Evolutionary conservation across 2,329 filamentous ascomycete species (phyloP).

Genomic region (Trichothecium roseum): DNA sequence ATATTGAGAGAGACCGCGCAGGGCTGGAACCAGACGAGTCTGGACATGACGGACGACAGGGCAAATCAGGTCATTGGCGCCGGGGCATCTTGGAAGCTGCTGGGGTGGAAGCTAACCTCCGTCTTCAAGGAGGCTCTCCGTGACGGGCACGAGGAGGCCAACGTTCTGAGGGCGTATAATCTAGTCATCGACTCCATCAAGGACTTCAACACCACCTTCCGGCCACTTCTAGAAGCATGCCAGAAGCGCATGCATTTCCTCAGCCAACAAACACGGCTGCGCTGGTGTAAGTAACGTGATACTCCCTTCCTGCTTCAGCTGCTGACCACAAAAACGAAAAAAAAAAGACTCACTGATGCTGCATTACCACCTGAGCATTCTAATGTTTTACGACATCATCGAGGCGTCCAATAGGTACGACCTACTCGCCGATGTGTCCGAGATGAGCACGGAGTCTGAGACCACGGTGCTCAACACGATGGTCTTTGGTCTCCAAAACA

Average conservation of each 20-base stretch:
- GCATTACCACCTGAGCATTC: conserved; percentile 21
- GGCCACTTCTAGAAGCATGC: conserved; percentile 16
- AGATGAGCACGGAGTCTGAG: conserved; percentile 16
- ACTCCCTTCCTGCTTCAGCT: background rate
- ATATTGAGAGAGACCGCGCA: conserved; percentile 17
- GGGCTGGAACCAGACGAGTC: conserved; percentile 11
- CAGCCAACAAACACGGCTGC: conserved; percentile 17
- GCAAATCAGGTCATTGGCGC: conserved; percentile 19
- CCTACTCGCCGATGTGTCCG: conserved; percentile 12
- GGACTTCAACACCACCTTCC: conserved; percentile 16
- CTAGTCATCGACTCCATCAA: conserved; percentile 14
- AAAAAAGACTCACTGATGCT: conserved; percentile 19
- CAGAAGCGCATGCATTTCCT: conserved; percentile 20
- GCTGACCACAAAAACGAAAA: background rate
- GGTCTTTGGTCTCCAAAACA: conserved; percentile 18
- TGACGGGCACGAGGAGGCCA: conserved; percentile 18
- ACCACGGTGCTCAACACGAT: conserved; percentile 20
- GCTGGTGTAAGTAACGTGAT: conserved; percentile 16
- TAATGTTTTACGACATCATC: conserved; percentile 18
- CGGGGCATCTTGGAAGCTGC: conserved; percentile 17
- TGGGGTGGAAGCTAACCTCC: conserved; percentile 19
- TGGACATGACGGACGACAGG: conserved; percentile 18
- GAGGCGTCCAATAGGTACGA: conserved; percentile 17
- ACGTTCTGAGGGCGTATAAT: conserved; percentile 14
- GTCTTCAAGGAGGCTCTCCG: conserved; percentile 20